Conservation (phyloP, 768 basidiomycete species). For the Tremella yokohamensis region DNA sequence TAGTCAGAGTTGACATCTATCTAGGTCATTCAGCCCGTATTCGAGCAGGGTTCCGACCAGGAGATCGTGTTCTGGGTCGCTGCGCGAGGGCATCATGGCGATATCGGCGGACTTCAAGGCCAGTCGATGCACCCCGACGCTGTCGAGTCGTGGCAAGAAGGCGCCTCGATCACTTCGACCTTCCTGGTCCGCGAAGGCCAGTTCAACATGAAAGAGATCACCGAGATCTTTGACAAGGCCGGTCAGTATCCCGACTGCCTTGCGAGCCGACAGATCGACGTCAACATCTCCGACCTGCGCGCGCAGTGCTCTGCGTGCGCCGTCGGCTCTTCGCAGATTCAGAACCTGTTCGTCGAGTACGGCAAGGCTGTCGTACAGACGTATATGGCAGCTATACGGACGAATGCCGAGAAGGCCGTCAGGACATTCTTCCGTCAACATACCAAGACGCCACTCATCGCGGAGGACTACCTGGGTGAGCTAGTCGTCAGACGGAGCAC, state of each 20-base stretch:
- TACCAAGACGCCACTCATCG: no score
- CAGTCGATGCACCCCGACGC: slow-evolving; percentile 90
- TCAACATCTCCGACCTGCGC: slow-evolving; percentile 58
- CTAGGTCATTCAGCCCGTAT: slow-evolving; percentile 36
- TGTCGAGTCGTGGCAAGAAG: slow-evolving; percentile 88
- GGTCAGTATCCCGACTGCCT: slow-evolving; percentile 9
- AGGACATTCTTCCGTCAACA: slow-evolving; percentile 10
- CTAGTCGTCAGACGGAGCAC: no score
- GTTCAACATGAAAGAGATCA: slow-evolving; percentile 68
- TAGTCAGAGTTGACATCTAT: no score
- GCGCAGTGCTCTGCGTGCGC: slow-evolving; percentile 58
- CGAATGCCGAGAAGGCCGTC: slow-evolving; percentile 19
- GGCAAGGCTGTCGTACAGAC: slow-evolving; percentile 78
- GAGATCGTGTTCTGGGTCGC: slow-evolving; percentile 29
- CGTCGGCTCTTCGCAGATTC: slow-evolving; percentile 81
- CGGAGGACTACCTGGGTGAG: no score
- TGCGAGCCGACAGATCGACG: slow-evolving; percentile 51
- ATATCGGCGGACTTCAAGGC: slow-evolving; percentile 77
- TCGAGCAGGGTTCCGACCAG: slow-evolving; percentile 21
- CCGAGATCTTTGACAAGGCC: slow-evolving; percentile 62
- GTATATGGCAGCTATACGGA: slow-evolving; percentile 81
- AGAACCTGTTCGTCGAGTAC: slow-evolving; percentile 81
- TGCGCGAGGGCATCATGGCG: slow-evolving; percentile 55
- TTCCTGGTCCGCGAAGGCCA: slow-evolving; percentile 78
- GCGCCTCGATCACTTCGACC: slow-evolving; percentile 82